Percentiles rank a stretch among this genome's conserved stretches.
phyloP scores from a whole-genome alignment of 2,329 filamentous ascomycete species.

The Xylariaceae sp. region DNA sequence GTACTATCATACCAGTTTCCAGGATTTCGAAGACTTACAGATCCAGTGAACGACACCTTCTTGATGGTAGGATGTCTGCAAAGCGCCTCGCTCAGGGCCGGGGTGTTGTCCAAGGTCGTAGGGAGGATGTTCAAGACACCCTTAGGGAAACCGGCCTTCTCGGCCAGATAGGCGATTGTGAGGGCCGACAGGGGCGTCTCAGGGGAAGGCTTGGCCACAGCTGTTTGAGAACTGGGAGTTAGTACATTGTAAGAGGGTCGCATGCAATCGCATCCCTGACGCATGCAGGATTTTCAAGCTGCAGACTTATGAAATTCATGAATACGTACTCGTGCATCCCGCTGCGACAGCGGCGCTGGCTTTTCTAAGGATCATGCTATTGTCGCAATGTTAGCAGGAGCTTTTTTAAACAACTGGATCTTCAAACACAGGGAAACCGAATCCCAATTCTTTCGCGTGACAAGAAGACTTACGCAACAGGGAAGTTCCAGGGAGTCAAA shows the following conservation, averaged over 20 bases:
- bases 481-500: constrained; percentile 69
- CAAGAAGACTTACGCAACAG: constrained; percentile 43
- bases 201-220: constrained; percentile 35
- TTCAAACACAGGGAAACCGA: too few species aligned
- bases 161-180: constrained; percentile 31
- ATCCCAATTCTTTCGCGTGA: not conserved
- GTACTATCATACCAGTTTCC: not conserved
- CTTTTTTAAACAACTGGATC: too few species aligned
- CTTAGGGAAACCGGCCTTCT: constrained; percentile 53
- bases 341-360: constrained; percentile 43
- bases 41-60: constrained; percentile 72
- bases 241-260: not conserved
- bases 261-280: not conserved
- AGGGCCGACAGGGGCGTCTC: constrained; percentile 34
- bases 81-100: constrained; percentile 41
- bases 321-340: constrained; percentile 30
- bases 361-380: constrained; percentile 43
- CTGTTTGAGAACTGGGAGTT: constrained; percentile 30
- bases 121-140: constrained; percentile 64
- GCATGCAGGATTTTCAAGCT: not conserved
- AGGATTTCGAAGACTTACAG: constrained; percentile 17
- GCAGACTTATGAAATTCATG: not conserved
- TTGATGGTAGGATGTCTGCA: constrained; percentile 53
- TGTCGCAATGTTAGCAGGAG: not conserved
- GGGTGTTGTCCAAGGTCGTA: constrained; percentile 46